These are phyloP conservation scores for Polytrichum commune DNA, from an alignment of 225 moss, liverwort and hornwort species.

Conservation along the genomic window DNA sequence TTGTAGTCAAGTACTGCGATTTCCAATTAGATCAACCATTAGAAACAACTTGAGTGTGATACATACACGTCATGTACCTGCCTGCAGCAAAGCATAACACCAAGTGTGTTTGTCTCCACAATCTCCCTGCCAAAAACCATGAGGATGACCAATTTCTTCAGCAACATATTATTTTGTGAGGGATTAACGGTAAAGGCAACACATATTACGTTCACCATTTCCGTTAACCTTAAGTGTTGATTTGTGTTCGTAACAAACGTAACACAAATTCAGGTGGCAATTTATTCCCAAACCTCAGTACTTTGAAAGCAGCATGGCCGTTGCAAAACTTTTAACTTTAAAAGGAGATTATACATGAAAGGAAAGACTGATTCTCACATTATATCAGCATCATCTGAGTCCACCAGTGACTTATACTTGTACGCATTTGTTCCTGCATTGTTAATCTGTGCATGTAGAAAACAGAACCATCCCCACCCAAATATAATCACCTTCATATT, in stretches of 20 bases:
- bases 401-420: slow-evolving; percentile 84
- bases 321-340: background rate
- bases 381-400: slow-evolving; percentile 85
- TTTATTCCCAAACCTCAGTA: too few relatives aligned
- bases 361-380: slow-evolving; percentile 49
- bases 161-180: background rate
- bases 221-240: too few relatives aligned
- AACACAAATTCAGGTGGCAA: too few relatives aligned
- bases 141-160: slow-evolving; percentile 8
- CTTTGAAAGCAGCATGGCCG: background rate
- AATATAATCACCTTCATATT: slow-evolving; percentile 17
- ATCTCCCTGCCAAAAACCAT: slow-evolving; percentile 71
- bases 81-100: slow-evolving; percentile 97
- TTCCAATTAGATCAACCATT: too few relatives aligned
- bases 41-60: background rate
- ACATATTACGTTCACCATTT: too few relatives aligned
- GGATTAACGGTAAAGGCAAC: too few relatives aligned
- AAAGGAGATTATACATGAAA: background rate
- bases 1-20: too few relatives aligned
- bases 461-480: background rate
- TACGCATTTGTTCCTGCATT: slow-evolving; percentile 98
- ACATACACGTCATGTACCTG: slow-evolving; percentile 47
- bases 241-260: too few relatives aligned
- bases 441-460: slow-evolving; percentile 61
- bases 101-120: slow-evolving; percentile 95